These are phyloP conservation scores for Claviceps arundinis DNA, from an alignment of 2,329 filamentous ascomycete species.

Conservation along the genomic window DNA sequence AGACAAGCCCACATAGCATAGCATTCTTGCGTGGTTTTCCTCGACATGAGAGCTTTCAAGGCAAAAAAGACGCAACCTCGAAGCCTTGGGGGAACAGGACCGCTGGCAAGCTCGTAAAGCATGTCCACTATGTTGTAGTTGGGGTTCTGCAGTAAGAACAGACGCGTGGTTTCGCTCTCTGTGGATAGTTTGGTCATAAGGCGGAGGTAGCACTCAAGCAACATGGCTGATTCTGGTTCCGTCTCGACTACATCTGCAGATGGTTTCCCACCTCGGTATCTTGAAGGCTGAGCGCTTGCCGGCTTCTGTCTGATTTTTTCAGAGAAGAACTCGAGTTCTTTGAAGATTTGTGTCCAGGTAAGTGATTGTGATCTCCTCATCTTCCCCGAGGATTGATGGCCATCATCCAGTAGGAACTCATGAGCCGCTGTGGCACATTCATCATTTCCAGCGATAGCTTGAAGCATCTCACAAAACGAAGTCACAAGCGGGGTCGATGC, in stretches of 20 bases:
- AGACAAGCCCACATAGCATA: constrained; percentile 67
- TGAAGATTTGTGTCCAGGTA: constrained; percentile 87
- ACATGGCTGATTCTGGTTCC: constrained; percentile 88
- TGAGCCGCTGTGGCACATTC: constrained; percentile 77
- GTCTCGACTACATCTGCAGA: constrained; percentile 56
- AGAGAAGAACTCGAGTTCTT: constrained; percentile 75
- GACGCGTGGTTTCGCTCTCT: constrained; percentile 58
- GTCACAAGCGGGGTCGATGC: constrained; percentile 93
- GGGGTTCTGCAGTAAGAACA: constrained; percentile 56
- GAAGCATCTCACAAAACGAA: constrained; percentile 92
- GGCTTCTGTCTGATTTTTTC: constrained; percentile 64
- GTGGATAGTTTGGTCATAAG: constrained; percentile 71
- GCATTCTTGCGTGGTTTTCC: constrained; percentile 55
- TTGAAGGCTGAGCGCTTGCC: constrained; percentile 22
- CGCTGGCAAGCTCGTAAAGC: constrained; percentile 67
- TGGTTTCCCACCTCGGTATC: constrained; percentile 46
- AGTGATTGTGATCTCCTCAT: constrained; percentile 73
- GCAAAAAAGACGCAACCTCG: constrained; percentile 75
- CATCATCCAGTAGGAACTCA: constrained; percentile 79
- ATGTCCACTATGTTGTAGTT: constrained; percentile 57
- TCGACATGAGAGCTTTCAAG: constrained; percentile 59
- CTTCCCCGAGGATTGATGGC: constrained; percentile 58
- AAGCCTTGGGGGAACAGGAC: constrained; percentile 61
- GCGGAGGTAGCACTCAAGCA: constrained; percentile 88
- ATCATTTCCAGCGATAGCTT: constrained; percentile 71